phyloP scores from a whole-genome alignment of 2,329 filamentous ascomycete species.

The Penicillium sumatraense region DNA sequence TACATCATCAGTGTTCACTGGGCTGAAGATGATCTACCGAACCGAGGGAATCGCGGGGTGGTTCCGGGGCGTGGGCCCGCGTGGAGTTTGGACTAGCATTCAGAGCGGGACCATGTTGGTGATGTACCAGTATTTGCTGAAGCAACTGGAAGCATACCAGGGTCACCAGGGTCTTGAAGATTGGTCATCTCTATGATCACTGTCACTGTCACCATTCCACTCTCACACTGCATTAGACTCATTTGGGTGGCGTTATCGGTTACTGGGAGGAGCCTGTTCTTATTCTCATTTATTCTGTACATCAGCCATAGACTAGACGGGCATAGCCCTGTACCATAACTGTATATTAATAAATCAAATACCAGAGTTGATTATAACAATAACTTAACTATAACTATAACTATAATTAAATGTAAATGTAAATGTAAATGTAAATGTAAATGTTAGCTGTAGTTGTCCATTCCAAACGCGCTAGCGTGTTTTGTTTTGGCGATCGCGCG shows the following conservation, averaged over 20 bases:
- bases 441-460: too few relatives aligned
- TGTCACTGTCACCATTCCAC: neutral
- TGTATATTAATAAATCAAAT: neutral
- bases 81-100: constrained; percentile 95
- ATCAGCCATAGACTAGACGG: constrained; percentile 28
- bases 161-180: constrained; percentile 37
- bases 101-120: constrained; percentile 97
- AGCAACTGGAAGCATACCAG: constrained; percentile 68
- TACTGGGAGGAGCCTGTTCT: too few relatives aligned
- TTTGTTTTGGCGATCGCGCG: constrained; percentile 36
- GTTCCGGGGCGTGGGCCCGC: constrained; percentile 92
- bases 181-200: constrained; percentile 18
- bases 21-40: constrained; percentile 83
- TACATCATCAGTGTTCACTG: constrained; percentile 86
- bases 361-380: neutral
- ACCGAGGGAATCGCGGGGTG: constrained; percentile 87
- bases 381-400: too few relatives aligned
- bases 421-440: too few relatives aligned
- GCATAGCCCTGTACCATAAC: constrained; percentile 25
- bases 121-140: constrained; percentile 85
- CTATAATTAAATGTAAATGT: too few relatives aligned
- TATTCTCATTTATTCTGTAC: constrained; percentile 17
- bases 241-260: constrained; percentile 27
- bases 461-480: constrained; percentile 28
- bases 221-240: constrained; percentile 19